phyloP scores from a whole-genome alignment of 345 rosid species.

The Pistacia integerrima region DNA sequence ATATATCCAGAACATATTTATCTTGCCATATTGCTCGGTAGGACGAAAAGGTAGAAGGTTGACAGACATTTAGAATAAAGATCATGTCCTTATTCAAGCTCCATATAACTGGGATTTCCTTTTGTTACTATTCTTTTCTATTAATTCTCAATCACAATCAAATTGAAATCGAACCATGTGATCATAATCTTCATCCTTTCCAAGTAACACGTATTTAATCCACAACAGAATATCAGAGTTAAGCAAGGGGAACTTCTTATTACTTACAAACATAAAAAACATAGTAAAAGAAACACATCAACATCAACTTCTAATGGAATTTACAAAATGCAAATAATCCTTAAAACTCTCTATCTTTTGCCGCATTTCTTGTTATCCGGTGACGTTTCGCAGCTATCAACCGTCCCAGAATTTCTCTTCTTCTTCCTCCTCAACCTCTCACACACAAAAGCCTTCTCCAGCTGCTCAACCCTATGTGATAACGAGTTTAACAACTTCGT shows the following conservation, averaged over 20 bases:
- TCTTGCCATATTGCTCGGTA: too few relatives aligned
- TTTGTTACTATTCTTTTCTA: too few relatives aligned
- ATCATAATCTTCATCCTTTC: too few relatives aligned
- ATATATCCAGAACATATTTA: too few relatives aligned
- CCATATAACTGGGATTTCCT: too few relatives aligned
- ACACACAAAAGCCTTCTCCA: slow-evolving; percentile 55
- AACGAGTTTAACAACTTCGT: slow-evolving; percentile 39
- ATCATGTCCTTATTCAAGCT: too few relatives aligned
- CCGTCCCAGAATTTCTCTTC: slow-evolving; percentile 25
- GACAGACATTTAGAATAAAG: too few relatives aligned
- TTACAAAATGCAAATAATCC: neutral
- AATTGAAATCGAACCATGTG: too few relatives aligned
- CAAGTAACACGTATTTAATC: too few relatives aligned
- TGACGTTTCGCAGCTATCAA: slow-evolving; percentile 5
- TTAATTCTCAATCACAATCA: too few relatives aligned
- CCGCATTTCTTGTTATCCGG: slow-evolving; percentile 22
- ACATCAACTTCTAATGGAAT: neutral
- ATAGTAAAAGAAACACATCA: neutral
- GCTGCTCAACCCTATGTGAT: slow-evolving; percentile 53
- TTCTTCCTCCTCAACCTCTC: slow-evolving; percentile 48
- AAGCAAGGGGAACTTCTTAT: neutral
- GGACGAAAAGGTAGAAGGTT: too few relatives aligned
- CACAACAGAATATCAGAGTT: too few relatives aligned
- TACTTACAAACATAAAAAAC: neutral
- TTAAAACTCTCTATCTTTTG: slow-evolving; percentile 4